Evolutionary conservation across 306 rosid genomes (phyloP).

Genomic region (Gastrolobium bilobum): DNA sequence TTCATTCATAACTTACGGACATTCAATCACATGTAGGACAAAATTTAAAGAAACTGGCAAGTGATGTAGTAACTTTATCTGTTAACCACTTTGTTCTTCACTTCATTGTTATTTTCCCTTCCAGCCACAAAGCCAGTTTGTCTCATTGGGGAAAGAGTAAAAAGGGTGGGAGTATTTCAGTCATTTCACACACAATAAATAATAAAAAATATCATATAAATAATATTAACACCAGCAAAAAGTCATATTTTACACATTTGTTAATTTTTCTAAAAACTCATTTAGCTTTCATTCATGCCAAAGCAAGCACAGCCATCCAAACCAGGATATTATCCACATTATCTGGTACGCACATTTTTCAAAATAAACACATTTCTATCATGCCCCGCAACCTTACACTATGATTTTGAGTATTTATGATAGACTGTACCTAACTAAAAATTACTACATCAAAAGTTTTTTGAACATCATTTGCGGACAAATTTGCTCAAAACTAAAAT

Average conservation of each 20-base stretch:
- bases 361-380: conserved; percentile 20
- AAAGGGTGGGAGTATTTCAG: conserved; percentile 39
- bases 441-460: too few relatives aligned
- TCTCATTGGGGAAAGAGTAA: conserved; percentile 1
- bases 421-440: not conserved
- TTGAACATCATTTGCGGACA: not conserved
- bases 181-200: conserved; percentile 40
- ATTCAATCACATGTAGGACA: conserved; percentile 25
- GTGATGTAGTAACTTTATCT: conserved; percentile 13
- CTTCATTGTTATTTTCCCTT: conserved; percentile 11
- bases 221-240: conserved; percentile 12
- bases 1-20: conserved; percentile 18
- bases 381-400: not conserved
- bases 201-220: not conserved
- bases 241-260: not conserved
- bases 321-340: conserved; percentile 44
- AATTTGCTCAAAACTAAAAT: not conserved
- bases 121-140: not conserved
- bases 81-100: conserved; percentile 1
- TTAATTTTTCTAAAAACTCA: not conserved
- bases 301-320: conserved; percentile 51
- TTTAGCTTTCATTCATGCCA: not conserved
- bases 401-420: not conserved
- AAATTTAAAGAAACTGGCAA: conserved; percentile 9
- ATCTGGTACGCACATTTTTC: not conserved